Evolutionary conservation across 495 filamentous ascomycete genomes (phyloP), one percentile per base, ranked within the genome.

Genomic region (Echria macrotheca): DNA sequence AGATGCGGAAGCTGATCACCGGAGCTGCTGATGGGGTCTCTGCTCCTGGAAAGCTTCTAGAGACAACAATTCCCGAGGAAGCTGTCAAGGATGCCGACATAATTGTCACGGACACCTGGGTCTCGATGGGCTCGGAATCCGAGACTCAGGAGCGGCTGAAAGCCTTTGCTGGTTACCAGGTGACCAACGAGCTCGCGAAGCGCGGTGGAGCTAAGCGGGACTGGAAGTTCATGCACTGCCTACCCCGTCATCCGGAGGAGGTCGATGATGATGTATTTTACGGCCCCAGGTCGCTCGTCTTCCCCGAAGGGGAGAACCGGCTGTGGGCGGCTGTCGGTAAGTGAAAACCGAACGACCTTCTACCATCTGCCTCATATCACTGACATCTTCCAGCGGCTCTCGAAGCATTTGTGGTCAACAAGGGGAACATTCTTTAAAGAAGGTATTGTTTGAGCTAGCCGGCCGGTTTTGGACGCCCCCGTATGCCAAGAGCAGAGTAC

Each of bases 161-260:
- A 68, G 87, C 82, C 22, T 98, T 98, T 59, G 74, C 77, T 23
- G 90, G 91, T 25, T 98, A 88, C 67, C 91, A 96, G 64, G 84
- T 98, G 55, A 95, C 89, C 2, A 69, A 79, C 10, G 85, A 87
- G 39, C 69, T 98, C 28, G 93, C 89, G 2, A 74, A 83, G 69
- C 76, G 82, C 36, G 93, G 91, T 32, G 89, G 89, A 24, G 93
- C 93, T 10, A 94, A 94, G 63, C 75, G 84, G 25, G 74, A 76
- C 50, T 98, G 93, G 93, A 89, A 87, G 69, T 98, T 97, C 61
- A 96, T 98, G 93, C 93, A 98, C 75, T 98, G 93, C 63, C 67
- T 98, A 43, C 93, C 93, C n/a, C 78, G 93, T 43, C 90, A 98
- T 57, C 80, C 76, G 0, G 91, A 98, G 69, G 93, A 98, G 70